Base-by-base conservation (phyloP, 1,284 basidiomycete species). In the Hemileia vastatrix region DNA sequence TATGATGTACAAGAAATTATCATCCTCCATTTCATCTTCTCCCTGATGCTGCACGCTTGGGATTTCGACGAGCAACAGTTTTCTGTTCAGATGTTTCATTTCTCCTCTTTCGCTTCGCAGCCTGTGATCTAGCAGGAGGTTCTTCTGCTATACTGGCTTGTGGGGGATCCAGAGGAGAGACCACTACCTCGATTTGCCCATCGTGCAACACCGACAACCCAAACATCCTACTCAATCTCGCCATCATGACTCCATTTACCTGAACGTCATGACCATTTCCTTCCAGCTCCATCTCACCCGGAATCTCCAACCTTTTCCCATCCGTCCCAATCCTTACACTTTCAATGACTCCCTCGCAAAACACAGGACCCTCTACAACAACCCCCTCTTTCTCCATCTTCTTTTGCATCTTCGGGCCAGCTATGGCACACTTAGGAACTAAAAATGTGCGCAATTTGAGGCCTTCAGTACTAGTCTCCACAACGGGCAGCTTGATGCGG, bases 401-500 rank as follows among this genome's bases (percentile, higher is more conserved):
- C 24, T 43, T 49, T 50, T 63, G 55, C 11, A 56, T 54, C 27
- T 52, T 49, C 18, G 55, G 54, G 51, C 57, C 45, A 11, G 54
- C 61, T 6, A 54, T 63, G 1, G 61, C 53, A 57, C 61, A 63
- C 52, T 63, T 53, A n/a, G 61, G 61, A 23, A 63, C 54, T 18
- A 63, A 27, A 40, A 63, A 63, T 18, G 61, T 63, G 57, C 57
- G 54, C 31, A 40, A n/a, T n/a, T n/a, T n/a, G n/a, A n/a, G n/a
- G n/a, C n/a, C n/a, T n/a, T n/a, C n/a, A n/a, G n/a, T n/a, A n/a
- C n/a, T n/a, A n/a, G n/a, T n/a, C n/a, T n/a, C n/a, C n/a, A n/a
- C n/a, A 21, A 19, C 40, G 33, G 44, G 43, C 11, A 62, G 55
- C 32, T 63, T 33, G n/a, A 63, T 19, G 49, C 61, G 40, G 15